phyloP scores from a whole-genome alignment of 768 basidiomycete genomes.

The Suillus weaverae region DNA sequence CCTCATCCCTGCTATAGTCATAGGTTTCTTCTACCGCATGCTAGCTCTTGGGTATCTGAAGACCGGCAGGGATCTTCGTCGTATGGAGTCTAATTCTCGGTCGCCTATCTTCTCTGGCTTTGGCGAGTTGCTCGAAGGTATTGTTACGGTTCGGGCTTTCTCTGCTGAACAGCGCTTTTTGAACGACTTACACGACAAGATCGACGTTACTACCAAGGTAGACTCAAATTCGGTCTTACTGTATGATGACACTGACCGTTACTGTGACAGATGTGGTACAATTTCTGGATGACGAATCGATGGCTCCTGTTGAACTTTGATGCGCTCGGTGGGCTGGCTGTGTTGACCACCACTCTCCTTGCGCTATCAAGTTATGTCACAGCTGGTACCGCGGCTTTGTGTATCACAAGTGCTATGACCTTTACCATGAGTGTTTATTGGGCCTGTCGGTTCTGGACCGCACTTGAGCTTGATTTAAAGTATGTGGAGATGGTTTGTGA shows the following conservation, averaged over 20 bases:
- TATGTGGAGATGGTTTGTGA: constrained; percentile 33
- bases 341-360: constrained; percentile 75
- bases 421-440: constrained; percentile 55
- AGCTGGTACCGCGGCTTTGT: constrained; percentile 66
- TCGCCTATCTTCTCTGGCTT: constrained; percentile 86
- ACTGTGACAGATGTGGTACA: constrained; percentile 69
- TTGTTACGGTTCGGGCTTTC: constrained; percentile 93
- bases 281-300: constrained; percentile 87
- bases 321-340: constrained; percentile 66
- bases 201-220: constrained; percentile 79
- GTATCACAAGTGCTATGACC: constrained; percentile 73
- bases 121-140: constrained; percentile 80
- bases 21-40: constrained; percentile 72
- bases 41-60: constrained; percentile 73
- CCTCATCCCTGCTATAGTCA: constrained; percentile 70
- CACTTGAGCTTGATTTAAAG: constrained; percentile 76
- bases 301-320: constrained; percentile 88
- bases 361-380: constrained; percentile 61
- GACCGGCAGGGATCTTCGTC: constrained; percentile 79
- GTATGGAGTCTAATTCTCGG: constrained; percentile 88
- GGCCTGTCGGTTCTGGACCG: constrained; percentile 51
- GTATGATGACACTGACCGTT: neutral
- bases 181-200: constrained; percentile 67
- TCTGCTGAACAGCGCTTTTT: constrained; percentile 79
- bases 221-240: neutral